These are phyloP conservation scores for Fusarium newnesense DNA, from an alignment of 2,329 filamentous ascomycete species.

Conservation along the genomic window DNA sequence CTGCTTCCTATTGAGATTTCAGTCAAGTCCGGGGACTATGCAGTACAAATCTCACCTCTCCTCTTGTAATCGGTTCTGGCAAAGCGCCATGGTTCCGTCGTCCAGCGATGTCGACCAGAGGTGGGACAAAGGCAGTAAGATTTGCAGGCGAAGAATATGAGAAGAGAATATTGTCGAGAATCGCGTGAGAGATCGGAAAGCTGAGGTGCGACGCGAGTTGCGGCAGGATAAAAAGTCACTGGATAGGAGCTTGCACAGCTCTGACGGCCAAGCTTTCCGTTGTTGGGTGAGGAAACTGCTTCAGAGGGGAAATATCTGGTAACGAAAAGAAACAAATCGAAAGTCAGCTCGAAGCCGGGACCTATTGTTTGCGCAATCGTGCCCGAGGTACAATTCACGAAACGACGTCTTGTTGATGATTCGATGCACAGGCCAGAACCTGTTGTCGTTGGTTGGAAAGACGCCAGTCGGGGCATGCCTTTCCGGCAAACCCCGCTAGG, in stretches of 20 bases:
- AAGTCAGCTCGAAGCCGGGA: constrained; percentile 15
- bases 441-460: constrained; percentile 34
- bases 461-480: constrained; percentile 22
- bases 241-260: background rate
- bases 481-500: constrained; percentile 28
- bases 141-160: constrained; percentile 16
- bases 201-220: constrained; percentile 2
- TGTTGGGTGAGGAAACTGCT: background rate
- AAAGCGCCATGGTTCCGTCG: constrained; percentile 78
- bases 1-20: constrained; percentile 75
- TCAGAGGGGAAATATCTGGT: background rate
- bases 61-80: constrained; percentile 86
- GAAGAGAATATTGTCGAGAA: constrained; percentile 12
- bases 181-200: constrained; percentile 10
- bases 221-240: constrained; percentile 2
- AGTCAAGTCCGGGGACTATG: constrained; percentile 26
- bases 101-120: background rate
- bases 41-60: constrained; percentile 71
- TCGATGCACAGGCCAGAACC: constrained; percentile 38
- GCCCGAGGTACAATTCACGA: constrained; percentile 29
- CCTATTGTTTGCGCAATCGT: constrained; percentile 29
- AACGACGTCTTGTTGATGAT: constrained; percentile 39
- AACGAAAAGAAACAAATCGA: constrained; percentile 24
- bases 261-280: background rate
- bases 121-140: constrained; percentile 1